Evolutionary conservation across 225 moss, liverwort and hornwort genomes (phyloP).

Genomic region (Polytrichum commune): DNA sequence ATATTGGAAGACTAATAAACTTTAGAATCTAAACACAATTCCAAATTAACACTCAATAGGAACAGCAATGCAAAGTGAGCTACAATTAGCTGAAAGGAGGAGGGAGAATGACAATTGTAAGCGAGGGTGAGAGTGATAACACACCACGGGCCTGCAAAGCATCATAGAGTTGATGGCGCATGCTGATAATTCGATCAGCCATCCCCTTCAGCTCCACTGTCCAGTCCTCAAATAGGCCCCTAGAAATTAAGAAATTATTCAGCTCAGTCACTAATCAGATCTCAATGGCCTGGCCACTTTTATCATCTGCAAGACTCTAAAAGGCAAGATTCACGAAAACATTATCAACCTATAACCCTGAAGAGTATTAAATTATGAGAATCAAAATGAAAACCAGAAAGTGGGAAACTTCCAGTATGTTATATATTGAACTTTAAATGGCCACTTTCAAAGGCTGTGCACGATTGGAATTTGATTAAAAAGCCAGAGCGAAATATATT

Average conservation of each 20-base stretch:
- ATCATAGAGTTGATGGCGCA: slow-evolving; percentile 75
- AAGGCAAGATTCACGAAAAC: no score
- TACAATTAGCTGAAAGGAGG: neutral
- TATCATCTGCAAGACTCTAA: no score
- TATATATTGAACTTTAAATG: no score
- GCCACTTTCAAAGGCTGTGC: no score
- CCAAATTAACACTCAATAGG: neutral
- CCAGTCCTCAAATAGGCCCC: slow-evolving; percentile 75
- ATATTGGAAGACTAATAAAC: no score
- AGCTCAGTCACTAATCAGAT: no score
- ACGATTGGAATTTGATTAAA: no score
- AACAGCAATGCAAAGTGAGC: slow-evolving; percentile 1
- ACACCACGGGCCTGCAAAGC: slow-evolving; percentile 67
- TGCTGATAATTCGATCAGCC: slow-evolving; percentile 91
- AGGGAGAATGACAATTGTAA: neutral
- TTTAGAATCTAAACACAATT: neutral
- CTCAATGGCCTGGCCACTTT: no score
- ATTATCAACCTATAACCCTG: no score
- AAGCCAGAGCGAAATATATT: no score
- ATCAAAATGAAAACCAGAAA: no score
- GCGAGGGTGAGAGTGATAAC: slow-evolving; percentile 12
- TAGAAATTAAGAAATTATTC: slow-evolving; percentile 14
- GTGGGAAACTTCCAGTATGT: no score
- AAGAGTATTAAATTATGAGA: neutral
- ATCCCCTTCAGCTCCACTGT: slow-evolving; percentile 87